Percentiles rank a stretch among this genome's conserved stretches.
These are phyloP conservation scores for Phytopythium vexans DNA, from an alignment of 352 stramenopile species.

Conservation along the genomic window DNA sequence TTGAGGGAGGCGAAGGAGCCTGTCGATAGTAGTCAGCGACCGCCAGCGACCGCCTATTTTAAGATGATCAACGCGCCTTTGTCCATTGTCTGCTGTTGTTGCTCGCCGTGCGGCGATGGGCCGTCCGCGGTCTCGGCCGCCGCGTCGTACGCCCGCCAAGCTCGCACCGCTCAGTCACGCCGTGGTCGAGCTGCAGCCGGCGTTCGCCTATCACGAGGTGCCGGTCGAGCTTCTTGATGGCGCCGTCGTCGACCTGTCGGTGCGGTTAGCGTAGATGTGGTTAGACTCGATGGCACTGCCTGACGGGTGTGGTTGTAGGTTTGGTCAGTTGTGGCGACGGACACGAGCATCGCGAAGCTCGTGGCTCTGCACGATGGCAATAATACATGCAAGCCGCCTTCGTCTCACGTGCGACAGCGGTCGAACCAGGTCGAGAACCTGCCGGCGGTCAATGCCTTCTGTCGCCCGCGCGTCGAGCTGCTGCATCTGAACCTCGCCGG, in stretches of 20 bases:
- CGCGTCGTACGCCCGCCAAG: too few relatives aligned
- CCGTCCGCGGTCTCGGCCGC: too few relatives aligned
- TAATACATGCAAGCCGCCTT: neutral
- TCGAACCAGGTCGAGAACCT: slow-evolving; percentile 42
- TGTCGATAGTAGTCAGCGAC: too few relatives aligned
- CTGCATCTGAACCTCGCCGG: slow-evolving; percentile 37
- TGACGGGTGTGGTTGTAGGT: slow-evolving; percentile 19
- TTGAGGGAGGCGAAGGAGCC: neutral
- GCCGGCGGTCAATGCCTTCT: slow-evolving; percentile 1
- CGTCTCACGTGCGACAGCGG: slow-evolving; percentile 2
- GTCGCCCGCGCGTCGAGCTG: slow-evolving; percentile 11
- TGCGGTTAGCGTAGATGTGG: slow-evolving; percentile 8
- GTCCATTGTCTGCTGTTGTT: too few relatives aligned
- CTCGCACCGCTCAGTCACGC: neutral
- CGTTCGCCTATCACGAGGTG: slow-evolving; percentile 58
- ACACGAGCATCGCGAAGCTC: slow-evolving; percentile 52
- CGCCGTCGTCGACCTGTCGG: slow-evolving; percentile 58
- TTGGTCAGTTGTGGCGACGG: slow-evolving; percentile 64
- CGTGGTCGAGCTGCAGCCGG: slow-evolving; percentile 35
- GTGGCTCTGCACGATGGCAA: slow-evolving; percentile 4
- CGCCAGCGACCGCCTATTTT: too few relatives aligned
- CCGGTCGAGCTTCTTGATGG: slow-evolving; percentile 61
- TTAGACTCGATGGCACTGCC: neutral
- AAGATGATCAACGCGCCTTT: too few relatives aligned
- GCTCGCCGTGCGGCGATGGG: too few relatives aligned